Conservation (phyloP, 106 monocot genomes). For the Hemerocallis citrina region DNA sequence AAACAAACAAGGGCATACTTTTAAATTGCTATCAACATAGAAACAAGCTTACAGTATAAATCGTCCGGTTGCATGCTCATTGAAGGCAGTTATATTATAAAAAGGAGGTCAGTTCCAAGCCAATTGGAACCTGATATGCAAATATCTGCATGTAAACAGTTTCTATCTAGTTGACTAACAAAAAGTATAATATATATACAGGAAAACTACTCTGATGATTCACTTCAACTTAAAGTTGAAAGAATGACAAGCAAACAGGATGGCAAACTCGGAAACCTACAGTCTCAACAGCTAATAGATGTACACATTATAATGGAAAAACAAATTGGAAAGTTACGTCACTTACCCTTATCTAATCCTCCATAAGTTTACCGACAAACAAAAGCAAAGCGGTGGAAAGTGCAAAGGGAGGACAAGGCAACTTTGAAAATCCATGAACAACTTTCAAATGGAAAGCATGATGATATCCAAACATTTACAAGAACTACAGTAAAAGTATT, state of each 20-base stretch:
- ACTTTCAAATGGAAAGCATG: constrained; percentile 8
- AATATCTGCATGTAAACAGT: not conserved
- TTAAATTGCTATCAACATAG: no score
- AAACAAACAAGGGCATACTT: no score
- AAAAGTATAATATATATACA: constrained; percentile 7
- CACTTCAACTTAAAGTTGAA: not conserved
- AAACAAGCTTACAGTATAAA: no score
- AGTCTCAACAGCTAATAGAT: no score
- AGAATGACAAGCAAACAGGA: not conserved
- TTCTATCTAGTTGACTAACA: not conserved
- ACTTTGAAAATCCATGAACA: constrained; percentile 20
- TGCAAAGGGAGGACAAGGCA: constrained; percentile 2
- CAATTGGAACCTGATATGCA: not conserved
- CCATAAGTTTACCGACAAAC: no score
- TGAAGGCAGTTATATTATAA: not conserved
- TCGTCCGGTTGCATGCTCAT: not conserved
- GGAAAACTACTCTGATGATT: not conserved
- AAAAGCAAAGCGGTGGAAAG: not conserved
- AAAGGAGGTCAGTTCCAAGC: not conserved
- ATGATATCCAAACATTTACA: constrained; percentile 24
- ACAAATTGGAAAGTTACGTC: not conserved
- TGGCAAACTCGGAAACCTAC: no score
- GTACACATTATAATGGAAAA: constrained; percentile 1
- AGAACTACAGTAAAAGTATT: constrained; percentile 7
- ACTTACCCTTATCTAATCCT: constrained; percentile 5